phyloP scores from a whole-genome alignment of 495 filamentous ascomycete genomes.

The Xylaria telfairii region DNA sequence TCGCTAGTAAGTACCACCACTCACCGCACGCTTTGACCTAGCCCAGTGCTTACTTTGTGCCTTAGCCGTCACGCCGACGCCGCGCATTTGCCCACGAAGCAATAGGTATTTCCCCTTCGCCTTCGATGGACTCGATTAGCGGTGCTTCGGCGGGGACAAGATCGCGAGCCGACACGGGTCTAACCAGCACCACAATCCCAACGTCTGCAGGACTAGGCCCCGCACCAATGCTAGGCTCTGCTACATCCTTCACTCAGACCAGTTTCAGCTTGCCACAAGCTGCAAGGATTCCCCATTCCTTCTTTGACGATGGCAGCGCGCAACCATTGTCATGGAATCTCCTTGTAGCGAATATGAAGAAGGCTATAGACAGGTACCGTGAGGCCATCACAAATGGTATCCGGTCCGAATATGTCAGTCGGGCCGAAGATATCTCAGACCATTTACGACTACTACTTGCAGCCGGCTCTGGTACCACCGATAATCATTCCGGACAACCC shows the following conservation, averaged over 20 bases:
- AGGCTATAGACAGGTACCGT: conserved; percentile 84
- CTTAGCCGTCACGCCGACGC: conserved; percentile 61
- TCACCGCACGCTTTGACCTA: background rate
- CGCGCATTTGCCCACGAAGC: conserved; percentile 69
- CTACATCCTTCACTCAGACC: conserved; percentile 71
- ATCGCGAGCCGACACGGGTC: conserved; percentile 49
- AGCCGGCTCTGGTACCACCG: conserved; percentile 93
- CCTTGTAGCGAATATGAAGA: conserved; percentile 88
- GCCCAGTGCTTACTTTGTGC: conserved; percentile 25
- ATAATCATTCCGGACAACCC: conserved; percentile 97
- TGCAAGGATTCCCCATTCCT: conserved; percentile 74
- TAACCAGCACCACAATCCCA: conserved; percentile 52
- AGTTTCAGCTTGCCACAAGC: conserved; percentile 60
- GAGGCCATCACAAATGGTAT: conserved; percentile 80
- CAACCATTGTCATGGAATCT: conserved; percentile 84
- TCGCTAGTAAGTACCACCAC: conserved; percentile 55
- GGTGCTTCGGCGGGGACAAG: conserved; percentile 57
- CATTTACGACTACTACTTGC: conserved; percentile 92
- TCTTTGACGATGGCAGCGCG: conserved; percentile 78
- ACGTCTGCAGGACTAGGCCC: conserved; percentile 43
- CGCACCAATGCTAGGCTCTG: conserved; percentile 63
- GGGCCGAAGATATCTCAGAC: conserved; percentile 96
- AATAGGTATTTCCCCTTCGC: conserved; percentile 78
- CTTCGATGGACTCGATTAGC: conserved; percentile 88
- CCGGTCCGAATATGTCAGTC: conserved; percentile 86